These are phyloP conservation scores for Arabidopsis hybrid DNA, from an alignment of 441 rosid species.

Conservation along the genomic window DNA sequence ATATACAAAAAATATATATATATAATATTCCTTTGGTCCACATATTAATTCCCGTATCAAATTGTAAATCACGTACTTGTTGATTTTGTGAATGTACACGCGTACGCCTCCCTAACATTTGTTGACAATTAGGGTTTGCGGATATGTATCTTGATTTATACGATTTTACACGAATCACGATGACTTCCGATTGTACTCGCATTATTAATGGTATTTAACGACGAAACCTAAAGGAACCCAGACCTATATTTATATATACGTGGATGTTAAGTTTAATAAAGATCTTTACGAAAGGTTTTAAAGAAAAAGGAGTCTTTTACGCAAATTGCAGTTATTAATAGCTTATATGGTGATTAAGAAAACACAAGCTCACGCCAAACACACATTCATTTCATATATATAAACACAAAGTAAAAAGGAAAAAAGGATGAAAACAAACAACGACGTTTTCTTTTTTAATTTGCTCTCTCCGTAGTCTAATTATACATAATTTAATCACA, in stretches of 20 bases:
- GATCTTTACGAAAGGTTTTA: background rate
- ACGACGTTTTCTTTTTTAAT: background rate
- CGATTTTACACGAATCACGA: background rate
- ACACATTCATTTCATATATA: background rate
- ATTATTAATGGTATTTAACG: background rate
- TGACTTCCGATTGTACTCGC: conserved; percentile 19
- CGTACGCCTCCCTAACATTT: background rate
- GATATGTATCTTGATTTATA: background rate
- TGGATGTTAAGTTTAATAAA: background rate
- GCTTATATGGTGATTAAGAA: conserved; percentile 2
- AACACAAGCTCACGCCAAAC: conserved; percentile 26
- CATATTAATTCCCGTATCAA: conserved; percentile 13
- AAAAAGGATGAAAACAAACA: background rate
- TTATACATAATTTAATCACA: conserved; percentile 2
- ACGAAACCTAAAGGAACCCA: background rate
- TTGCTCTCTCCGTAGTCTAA: background rate
- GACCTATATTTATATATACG: background rate
- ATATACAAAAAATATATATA: background rate
- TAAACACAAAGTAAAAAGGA: background rate
- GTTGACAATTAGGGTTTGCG: background rate
- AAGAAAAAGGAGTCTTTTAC: background rate
- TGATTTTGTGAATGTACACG: background rate
- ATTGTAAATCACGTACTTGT: conserved; percentile 8
- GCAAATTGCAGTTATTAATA: background rate
- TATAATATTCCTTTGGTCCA: conserved; percentile 13